A percentile compares a stretch with the other conserved stretches of the same genome.
These are phyloP conservation scores for Dothideomycetidae sp. DNA, from an alignment of 2,329 filamentous ascomycete species.

Conservation along the genomic window DNA sequence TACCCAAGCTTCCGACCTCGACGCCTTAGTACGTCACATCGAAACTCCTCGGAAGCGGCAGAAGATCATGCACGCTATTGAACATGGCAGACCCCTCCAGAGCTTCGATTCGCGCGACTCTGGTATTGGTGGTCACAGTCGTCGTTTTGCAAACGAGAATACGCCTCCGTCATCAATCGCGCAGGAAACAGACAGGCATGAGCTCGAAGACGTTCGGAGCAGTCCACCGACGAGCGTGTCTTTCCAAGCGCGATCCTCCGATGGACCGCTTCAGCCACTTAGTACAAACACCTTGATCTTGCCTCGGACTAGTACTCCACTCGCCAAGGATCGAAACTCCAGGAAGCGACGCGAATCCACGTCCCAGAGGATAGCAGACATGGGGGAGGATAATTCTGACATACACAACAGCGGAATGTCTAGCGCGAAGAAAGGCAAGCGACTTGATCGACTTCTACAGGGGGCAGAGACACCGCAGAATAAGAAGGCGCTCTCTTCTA, in stretches of 20 bases:
- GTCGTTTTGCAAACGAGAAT: slow-evolving; percentile 2
- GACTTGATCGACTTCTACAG: slow-evolving; percentile 5
- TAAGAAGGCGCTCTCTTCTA: not conserved
- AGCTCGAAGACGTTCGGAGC: slow-evolving; percentile 1
- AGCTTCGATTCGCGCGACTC: slow-evolving; percentile 2
- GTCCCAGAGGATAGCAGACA: not conserved
- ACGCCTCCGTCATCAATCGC: slow-evolving; percentile 3
- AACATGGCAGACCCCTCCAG: slow-evolving; percentile 8
- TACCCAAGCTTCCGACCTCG: slow-evolving; percentile 29
- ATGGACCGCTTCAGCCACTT: slow-evolving; percentile 13
- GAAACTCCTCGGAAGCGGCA: slow-evolving; percentile 22
- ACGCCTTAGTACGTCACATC: slow-evolving; percentile 22
- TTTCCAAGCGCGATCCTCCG: not conserved
- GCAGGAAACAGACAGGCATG: no score
- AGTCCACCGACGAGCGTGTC: no score
- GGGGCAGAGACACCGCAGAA: slow-evolving; percentile 1
- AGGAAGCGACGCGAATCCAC: slow-evolving; percentile 1
- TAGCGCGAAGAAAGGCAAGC: not conserved
- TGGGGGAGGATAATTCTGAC: slow-evolving; percentile 5
- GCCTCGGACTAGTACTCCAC: slow-evolving; percentile 9
- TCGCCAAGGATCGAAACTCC: slow-evolving; percentile 1
- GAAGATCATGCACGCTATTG: slow-evolving; percentile 10
- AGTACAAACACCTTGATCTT: slow-evolving; percentile 14
- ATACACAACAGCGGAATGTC: slow-evolving; percentile 1
- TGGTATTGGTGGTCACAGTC: no score